Evolutionary conservation across 495 filamentous ascomycete genomes (phyloP).

Genomic region (Penicillium simplicissimum): DNA sequence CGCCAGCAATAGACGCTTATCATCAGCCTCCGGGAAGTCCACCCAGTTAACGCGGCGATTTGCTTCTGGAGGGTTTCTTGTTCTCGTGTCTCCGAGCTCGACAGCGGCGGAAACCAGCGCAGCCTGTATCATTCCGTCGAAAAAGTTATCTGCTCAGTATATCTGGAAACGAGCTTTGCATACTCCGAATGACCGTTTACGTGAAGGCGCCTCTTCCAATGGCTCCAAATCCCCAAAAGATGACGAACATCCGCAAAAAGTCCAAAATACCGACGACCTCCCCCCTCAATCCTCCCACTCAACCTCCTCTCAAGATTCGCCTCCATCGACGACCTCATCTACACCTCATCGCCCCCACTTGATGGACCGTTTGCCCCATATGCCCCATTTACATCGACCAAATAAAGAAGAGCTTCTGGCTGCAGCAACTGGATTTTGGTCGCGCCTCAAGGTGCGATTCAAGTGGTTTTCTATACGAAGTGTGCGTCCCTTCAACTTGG

Average conservation of each 20-base stretch:
- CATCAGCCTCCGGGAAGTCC: constrained; percentile 24
- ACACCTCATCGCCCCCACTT: constrained; percentile 48
- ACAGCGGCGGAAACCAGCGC: constrained; percentile 37
- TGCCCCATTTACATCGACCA: constrained; percentile 77
- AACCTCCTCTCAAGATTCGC: constrained; percentile 2
- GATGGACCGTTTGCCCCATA: constrained; percentile 63
- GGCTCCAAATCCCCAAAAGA: constrained; percentile 13
- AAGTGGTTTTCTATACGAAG: constrained; percentile 98
- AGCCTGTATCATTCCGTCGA: constrained; percentile 36
- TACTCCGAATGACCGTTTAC: constrained; percentile 28
- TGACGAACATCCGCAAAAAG: constrained; percentile 14
- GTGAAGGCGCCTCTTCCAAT: constrained; percentile 11
- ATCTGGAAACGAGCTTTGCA: constrained; percentile 39
- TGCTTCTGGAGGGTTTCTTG: constrained; percentile 42
- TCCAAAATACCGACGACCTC: constrained; percentile 15
- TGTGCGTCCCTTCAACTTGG: constrained; percentile 90
- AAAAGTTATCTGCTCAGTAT: constrained; percentile 33
- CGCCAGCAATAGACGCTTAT: constrained; percentile 22
- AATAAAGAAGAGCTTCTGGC: constrained; percentile 91
- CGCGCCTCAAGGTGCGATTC: constrained; percentile 86
- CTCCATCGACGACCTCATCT: constrained; percentile 10
- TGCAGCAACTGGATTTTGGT: constrained; percentile 90
- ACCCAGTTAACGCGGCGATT: constrained; percentile 37
- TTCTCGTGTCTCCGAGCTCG: constrained; percentile 39
- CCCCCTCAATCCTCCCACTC: neutral